Conservation (phyloP, 2,329 filamentous ascomycete species). For the Colletotrichum trifolii region DNA sequence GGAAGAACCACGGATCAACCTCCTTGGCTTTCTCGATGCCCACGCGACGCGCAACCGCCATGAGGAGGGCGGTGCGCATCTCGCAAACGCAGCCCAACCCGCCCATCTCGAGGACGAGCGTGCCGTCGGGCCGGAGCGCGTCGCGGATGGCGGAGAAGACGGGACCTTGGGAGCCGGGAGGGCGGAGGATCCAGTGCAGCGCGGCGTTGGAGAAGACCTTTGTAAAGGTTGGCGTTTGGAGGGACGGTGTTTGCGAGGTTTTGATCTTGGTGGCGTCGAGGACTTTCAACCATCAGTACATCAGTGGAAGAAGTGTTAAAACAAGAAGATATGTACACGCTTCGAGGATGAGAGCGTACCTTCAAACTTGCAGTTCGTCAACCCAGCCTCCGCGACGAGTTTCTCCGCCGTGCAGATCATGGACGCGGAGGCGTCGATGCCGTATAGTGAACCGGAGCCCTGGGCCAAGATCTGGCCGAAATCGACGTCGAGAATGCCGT, state of each 20-base stretch:
- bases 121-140: conserved; percentile 65
- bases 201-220: conserved; percentile 76
- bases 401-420: conserved; percentile 67
- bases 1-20: conserved; percentile 77
- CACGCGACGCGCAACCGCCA: conserved; percentile 62
- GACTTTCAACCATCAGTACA: conserved; percentile 45
- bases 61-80: conserved; percentile 67
- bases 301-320: not conserved
- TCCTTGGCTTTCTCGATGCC: conserved; percentile 59
- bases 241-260: conserved; percentile 27
- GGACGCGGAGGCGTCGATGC: conserved; percentile 66
- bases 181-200: conserved; percentile 73
- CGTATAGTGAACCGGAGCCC: conserved; percentile 62
- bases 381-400: conserved; percentile 48
- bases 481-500: conserved; percentile 68
- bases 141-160: conserved; percentile 66
- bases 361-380: conserved; percentile 56
- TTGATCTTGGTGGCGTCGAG: conserved; percentile 57
- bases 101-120: conserved; percentile 77
- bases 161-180: conserved; percentile 51
- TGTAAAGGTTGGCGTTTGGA: conserved; percentile 46
- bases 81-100: conserved; percentile 76
- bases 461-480: conserved; percentile 58
- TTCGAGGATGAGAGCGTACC: conserved; percentile 43
- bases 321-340: not conserved